phyloP scores from a whole-genome alignment of 768 basidiomycete species.

The Nidula microcarpa region DNA sequence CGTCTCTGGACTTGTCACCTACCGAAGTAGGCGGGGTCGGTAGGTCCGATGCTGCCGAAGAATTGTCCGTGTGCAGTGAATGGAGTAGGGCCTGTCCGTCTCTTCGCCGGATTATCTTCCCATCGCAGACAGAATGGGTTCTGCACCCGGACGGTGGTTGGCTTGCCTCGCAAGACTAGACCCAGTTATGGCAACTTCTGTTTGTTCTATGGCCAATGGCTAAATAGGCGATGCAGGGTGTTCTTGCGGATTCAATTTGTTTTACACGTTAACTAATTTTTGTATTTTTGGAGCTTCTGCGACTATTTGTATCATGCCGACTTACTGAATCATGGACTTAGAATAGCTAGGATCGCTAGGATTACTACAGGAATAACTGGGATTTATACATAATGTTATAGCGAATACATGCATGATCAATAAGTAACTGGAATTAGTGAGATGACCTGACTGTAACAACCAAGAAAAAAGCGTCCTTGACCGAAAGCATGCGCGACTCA shows the following conservation, averaged over 20 bases:
- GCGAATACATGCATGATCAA: conserved; percentile 6
- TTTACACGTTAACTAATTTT: not conserved
- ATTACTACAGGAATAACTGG: conserved; percentile 1
- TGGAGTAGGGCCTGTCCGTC: conserved; percentile 55
- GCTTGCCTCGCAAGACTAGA: conserved; percentile 9
- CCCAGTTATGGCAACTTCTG: not conserved
- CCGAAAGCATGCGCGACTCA: conserved; percentile 15
- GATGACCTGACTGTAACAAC: conserved; percentile 7
- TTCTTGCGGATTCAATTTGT: not conserved
- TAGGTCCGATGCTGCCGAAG: conserved; percentile 41
- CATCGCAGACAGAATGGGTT: conserved; percentile 51
- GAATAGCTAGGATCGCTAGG: not conserved
- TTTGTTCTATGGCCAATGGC: not conserved
- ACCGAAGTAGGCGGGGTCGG: conserved; percentile 47
- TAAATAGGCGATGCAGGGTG: not conserved
- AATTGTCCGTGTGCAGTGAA: conserved; percentile 46
- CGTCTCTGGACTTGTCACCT: conserved; percentile 57
- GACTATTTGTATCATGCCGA: not conserved
- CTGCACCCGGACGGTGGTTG: conserved; percentile 28
- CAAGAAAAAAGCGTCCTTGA: conserved; percentile 17
- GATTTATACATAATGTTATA: conserved; percentile 15
- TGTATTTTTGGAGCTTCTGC: not conserved
- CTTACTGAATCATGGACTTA: not conserved
- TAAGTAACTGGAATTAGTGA: conserved; percentile 1
- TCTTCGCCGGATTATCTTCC: conserved; percentile 51